These are phyloP conservation scores for Striga hermonthica DNA, from an alignment of 305 asterid species.

Conservation along the genomic window DNA sequence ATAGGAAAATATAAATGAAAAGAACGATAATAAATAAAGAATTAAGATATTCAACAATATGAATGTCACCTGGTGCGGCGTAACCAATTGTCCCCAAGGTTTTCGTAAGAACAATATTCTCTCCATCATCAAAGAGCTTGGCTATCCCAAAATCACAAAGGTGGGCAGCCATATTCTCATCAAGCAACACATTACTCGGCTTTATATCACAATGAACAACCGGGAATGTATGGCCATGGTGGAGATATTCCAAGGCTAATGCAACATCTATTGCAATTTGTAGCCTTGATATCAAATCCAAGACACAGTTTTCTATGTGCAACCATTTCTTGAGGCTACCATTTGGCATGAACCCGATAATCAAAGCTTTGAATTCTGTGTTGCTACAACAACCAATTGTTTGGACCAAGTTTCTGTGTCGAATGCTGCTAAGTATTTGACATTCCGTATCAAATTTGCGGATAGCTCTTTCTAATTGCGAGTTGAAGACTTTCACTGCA, in stretches of 20 bases:
- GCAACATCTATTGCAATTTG: constrained; percentile 36
- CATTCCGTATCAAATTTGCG: constrained; percentile 28
- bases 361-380: constrained; percentile 36
- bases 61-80: constrained; percentile 39
- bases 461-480: constrained; percentile 33
- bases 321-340: constrained; percentile 39
- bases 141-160: constrained; percentile 42
- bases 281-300: constrained; percentile 28
- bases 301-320: constrained; percentile 19
- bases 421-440: constrained; percentile 33
- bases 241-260: constrained; percentile 42
- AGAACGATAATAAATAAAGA: neutral
- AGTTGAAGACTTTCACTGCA: constrained; percentile 45
- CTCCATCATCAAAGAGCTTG: constrained; percentile 32
- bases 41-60: neutral
- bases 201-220: constrained; percentile 44
- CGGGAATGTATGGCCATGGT: constrained; percentile 24
- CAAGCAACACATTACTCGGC: constrained; percentile 40
- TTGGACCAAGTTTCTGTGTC: constrained; percentile 34
- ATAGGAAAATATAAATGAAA: neutral
- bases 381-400: constrained; percentile 36
- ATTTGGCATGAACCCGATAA: constrained; percentile 33
- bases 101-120: constrained; percentile 26
- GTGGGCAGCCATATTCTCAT: constrained; percentile 40
- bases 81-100: constrained; percentile 46